Base-by-base conservation (phyloP, 805 yeast species). In the Scheffersomyces spartinae region DNA sequence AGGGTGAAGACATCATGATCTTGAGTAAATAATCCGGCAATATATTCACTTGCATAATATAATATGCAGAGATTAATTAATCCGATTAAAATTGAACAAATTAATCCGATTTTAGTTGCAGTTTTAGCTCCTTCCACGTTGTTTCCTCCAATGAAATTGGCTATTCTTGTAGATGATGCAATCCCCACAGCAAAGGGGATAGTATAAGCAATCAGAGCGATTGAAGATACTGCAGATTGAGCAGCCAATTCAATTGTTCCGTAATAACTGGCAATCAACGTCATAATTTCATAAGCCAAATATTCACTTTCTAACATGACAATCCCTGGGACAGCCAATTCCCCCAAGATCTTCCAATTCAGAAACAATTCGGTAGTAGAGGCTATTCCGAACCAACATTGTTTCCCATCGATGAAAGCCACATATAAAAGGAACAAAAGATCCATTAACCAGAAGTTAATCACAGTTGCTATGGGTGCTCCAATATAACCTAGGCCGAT, bases 311-410 rank as follows among this genome's bases (percentile, higher is more conserved):
- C 66, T 14, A 61, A 40, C 68, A 61, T 61, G 15, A 61, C 45
- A 19, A 61, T 56, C 5, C 68, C 66, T 2, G 68, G 68, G 14
- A 61, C 39, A 0, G 66, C 68, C 31, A 61, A 43, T 20, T 45
- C 50, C 9, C 46, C 43, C 13, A 61, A 35, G 17, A 40, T 42
- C 14, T 48, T 41, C 66, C 66, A 61, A 26, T 49, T 48, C 15
- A 32, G 35, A 27, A 57, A 49, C 14, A 59, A 29, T 26, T 55
- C 52, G 2, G 37, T 18, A 0, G 65, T 36, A 16, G 70, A 57
- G 12, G 45, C 46, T 5, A 59, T 16, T 0, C 88, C 88, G 33
- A 56, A 66, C 88, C 88, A 79, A 39, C 88, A 80, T 38, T 68
- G 64, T 15, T 47, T 49, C 2, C 86, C 88, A 38, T 78, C 82